Base-by-base conservation (phyloP, 2,329 filamentous ascomycete species). In the Zelopaecilomyces penicillatus region DNA sequence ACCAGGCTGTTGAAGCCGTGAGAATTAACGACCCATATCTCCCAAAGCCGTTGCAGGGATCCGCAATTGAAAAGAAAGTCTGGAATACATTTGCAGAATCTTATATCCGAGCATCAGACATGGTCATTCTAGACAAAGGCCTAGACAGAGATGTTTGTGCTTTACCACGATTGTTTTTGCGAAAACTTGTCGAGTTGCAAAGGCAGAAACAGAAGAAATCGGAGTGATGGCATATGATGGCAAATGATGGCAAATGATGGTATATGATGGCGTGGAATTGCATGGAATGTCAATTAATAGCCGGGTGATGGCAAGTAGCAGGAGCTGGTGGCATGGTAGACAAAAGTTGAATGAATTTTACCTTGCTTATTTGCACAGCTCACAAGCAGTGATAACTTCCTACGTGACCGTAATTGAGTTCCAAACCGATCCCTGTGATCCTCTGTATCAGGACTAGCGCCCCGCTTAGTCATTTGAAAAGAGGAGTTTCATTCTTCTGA, bases 11-110 rank as follows among this genome's bases (percentile, higher is more conserved):
- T 9, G 34, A 52, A 2, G 55, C 57, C 0, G 50, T 39, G 9
- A 41, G 26, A 3, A 36, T 51, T 6, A 58, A 57, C 9, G 54
- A 58, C 19, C 52, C 56, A 1, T 59, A 59, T 30, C 45, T 53
- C 8, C 54, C 55, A 0, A 45, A 34, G 19, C 54, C 54, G 0
- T 37, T 47, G 0, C 43, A 49, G n/a, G 28, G 32, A 1, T 44
- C 46, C 0, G 5, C 27, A 2, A n/a, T 41, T 9, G 43, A 50
- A 30, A 46, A 36, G 28, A n/a, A 38, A 9, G 27, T 44, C 2
- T 54, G 49, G 52, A 40, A 49, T 38, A 26, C 27, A 0, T 54
- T 54, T 47, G 44, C 33, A 4, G 4, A 36, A 3, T 26, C 12
- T 7, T 52, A 50, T 37, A 12, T 47, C 4, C 4, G 3, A 3